These are phyloP conservation scores for Groenewaldozyma salmanticensis DNA, from an alignment of 805 yeast genomes.

Conservation along the genomic window DNA sequence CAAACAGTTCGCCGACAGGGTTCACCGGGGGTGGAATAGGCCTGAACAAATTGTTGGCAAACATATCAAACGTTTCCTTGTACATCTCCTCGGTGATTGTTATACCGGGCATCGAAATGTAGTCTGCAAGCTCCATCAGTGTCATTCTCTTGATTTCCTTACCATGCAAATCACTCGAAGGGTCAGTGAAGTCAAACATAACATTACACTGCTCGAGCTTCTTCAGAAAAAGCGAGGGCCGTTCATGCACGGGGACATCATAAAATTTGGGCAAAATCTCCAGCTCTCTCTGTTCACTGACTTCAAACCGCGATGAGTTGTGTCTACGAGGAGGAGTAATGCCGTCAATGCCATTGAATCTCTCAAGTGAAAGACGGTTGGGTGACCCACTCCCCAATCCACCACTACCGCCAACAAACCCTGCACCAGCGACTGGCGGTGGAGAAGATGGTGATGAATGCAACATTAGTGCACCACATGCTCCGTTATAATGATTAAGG, in stretches of 20 bases:
- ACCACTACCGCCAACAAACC: background rate
- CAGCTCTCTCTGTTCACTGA: slow-evolving; percentile 54
- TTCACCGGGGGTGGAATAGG: slow-evolving; percentile 98
- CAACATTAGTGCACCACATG: too few species aligned
- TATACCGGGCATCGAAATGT: slow-evolving; percentile 72
- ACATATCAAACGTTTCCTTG: slow-evolving; percentile 80
- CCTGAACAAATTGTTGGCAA: slow-evolving; percentile 77
- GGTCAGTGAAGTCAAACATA: slow-evolving; percentile 89
- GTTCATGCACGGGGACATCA: slow-evolving; percentile 77
- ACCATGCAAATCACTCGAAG: slow-evolving; percentile 83
- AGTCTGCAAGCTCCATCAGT: slow-evolving; percentile 80
- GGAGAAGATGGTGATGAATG: too few species aligned
- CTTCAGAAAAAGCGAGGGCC: slow-evolving; percentile 67
- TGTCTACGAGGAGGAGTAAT: slow-evolving; percentile 84
- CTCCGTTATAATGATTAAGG: too few species aligned
- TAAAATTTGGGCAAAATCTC: slow-evolving; percentile 77
- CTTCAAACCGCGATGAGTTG: slow-evolving; percentile 84
- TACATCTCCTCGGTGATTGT: slow-evolving; percentile 88
- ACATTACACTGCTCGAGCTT: slow-evolving; percentile 93
- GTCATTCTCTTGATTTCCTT: slow-evolving; percentile 86
- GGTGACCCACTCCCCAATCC: slow-evolving; percentile 17
- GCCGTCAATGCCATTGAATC: slow-evolving; percentile 68
- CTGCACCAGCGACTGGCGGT: too few species aligned
- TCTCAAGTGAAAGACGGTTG: slow-evolving; percentile 45
- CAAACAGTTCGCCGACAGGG: slow-evolving; percentile 91